Evolutionary conservation across 805 yeast genomes (phyloP), one percentile per base, ranked within the genome.

Genomic region (Sugiyamaella marilandica): DNA sequence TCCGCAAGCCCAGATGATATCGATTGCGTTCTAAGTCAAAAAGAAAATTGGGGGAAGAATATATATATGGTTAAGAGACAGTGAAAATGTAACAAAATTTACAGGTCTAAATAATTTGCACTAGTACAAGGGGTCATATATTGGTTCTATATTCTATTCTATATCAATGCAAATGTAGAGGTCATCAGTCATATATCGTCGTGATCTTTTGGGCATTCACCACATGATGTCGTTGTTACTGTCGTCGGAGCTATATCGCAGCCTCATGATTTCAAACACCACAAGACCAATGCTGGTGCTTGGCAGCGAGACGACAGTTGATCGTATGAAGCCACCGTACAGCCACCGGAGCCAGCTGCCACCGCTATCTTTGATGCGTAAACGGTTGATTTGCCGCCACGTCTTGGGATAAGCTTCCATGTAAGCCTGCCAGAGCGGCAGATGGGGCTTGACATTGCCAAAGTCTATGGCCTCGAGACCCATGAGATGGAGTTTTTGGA

Each of bases 221-320:
- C n/a, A 41, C 21, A 18, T 41, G n/a, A 41, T n/a, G 32, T 29
- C 45, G 19, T 21, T 37, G 48, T 41, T 13, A 53, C 52, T 10
- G 16, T 47, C 51, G 32, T 52, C 53, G 24, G 13, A 11, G 19
- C 56, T 56, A 43, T 57, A 61, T 36, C 59, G 50, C 8, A 55
- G 33, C 65, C 97, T 74, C 77, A 87, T 77, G 18, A 87, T 83
- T 67, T 92, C 97, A 67, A 92, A 81, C 13, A 88, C 88, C 46
- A 92, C 71, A 36, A 92, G 72, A 0, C 96, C 97, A 41, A 89
- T 79, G 41, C 95, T 85, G 0, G 97, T 87, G 1, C 96, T 88
- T 0, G 98, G 98, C 43, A 91, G 80, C 1, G 87, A 81, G 0
- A 88, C 78, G 46, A 87, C 62, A 0, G 95, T 85, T 55, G 84